These are phyloP conservation scores for Starmerella tilneyi DNA, from an alignment of 805 yeast species.

Conservation along the genomic window DNA sequence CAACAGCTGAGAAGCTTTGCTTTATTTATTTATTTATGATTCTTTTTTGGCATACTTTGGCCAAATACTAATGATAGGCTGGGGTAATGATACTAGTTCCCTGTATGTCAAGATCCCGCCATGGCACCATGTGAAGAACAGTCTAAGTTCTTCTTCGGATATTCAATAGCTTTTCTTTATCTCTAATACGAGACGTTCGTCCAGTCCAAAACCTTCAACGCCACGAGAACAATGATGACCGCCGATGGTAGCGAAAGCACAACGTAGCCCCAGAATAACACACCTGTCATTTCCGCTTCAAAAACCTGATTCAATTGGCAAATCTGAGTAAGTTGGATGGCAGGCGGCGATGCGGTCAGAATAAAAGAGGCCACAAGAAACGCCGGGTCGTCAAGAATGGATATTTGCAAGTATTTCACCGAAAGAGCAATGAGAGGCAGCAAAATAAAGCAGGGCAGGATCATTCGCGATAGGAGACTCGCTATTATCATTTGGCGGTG, in stretches of 20 bases:
- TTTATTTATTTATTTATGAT: background rate
- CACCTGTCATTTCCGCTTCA: slow-evolving; percentile 56
- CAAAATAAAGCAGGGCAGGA: slow-evolving; percentile 45
- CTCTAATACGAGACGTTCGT: slow-evolving; percentile 26
- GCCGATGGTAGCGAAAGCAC: slow-evolving; percentile 51
- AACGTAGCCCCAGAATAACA: slow-evolving; percentile 58
- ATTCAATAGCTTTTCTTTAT: background rate
- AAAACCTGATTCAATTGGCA: slow-evolving; percentile 51
- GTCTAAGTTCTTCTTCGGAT: too few relatives aligned
- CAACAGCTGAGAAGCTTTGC: background rate
- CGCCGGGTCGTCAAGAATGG: slow-evolving; percentile 46
- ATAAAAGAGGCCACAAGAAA: slow-evolving; percentile 50
- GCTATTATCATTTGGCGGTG: slow-evolving; percentile 41
- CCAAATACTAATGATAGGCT: too few relatives aligned
- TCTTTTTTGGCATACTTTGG: too few relatives aligned
- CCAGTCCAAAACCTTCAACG: slow-evolving; percentile 50
- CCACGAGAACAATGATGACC: slow-evolving; percentile 44
- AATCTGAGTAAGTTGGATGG: slow-evolving; percentile 56
- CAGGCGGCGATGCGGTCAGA: slow-evolving; percentile 55
- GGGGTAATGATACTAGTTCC: too few relatives aligned
- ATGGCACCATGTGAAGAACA: too few relatives aligned
- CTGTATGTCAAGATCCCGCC: too few relatives aligned
- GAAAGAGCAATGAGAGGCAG: slow-evolving; percentile 45
- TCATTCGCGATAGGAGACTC: slow-evolving; percentile 48
- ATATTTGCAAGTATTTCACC: slow-evolving; percentile 42